These are phyloP conservation scores for Breynia disticha DNA, from an alignment of 441 rosid genomes.

Conservation along the genomic window DNA sequence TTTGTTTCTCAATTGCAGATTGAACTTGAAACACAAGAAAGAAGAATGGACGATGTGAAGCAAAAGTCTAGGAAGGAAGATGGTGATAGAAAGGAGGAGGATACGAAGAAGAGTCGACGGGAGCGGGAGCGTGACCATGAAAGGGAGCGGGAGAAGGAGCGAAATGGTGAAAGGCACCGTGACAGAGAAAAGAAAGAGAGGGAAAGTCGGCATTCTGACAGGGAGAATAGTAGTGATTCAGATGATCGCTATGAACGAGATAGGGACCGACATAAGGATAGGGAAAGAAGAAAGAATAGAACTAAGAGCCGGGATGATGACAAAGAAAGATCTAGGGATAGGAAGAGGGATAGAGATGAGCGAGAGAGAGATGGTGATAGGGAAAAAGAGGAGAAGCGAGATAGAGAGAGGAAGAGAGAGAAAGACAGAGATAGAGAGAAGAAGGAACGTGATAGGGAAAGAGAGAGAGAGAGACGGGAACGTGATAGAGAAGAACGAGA, in stretches of 20 bases:
- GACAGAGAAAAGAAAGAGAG: constrained; percentile 33
- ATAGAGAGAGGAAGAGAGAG: constrained; percentile 29
- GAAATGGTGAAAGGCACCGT: constrained; percentile 22
- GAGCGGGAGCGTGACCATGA: constrained; percentile 32
- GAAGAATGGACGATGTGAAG: constrained; percentile 25
- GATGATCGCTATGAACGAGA: constrained; percentile 40
- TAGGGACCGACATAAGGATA: constrained; percentile 21
- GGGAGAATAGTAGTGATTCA: constrained; percentile 30
- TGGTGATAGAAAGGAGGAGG: constrained; percentile 28
- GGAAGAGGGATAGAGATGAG: constrained; percentile 28
- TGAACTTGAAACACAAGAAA: neutral
- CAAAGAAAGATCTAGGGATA: constrained; percentile 22
- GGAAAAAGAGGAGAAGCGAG: constrained; percentile 31
- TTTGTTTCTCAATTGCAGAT: neutral
- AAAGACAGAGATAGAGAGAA: constrained; percentile 23
- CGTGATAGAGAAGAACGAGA: constrained; percentile 10
- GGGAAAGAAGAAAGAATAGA: constrained; percentile 11
- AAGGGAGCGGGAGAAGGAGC: constrained; percentile 26
- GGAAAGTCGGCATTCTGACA: constrained; percentile 27
- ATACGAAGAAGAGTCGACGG: constrained; percentile 36
- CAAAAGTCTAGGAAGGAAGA: constrained; percentile 22
- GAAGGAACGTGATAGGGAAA: constrained; percentile 29
- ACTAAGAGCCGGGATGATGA: constrained; percentile 2
- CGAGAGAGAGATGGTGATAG: constrained; percentile 26
- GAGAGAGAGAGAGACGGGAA: constrained; percentile 33